Conservation (phyloP, 495 filamentous ascomycete species). For the Cudoniella acicularis region DNA sequence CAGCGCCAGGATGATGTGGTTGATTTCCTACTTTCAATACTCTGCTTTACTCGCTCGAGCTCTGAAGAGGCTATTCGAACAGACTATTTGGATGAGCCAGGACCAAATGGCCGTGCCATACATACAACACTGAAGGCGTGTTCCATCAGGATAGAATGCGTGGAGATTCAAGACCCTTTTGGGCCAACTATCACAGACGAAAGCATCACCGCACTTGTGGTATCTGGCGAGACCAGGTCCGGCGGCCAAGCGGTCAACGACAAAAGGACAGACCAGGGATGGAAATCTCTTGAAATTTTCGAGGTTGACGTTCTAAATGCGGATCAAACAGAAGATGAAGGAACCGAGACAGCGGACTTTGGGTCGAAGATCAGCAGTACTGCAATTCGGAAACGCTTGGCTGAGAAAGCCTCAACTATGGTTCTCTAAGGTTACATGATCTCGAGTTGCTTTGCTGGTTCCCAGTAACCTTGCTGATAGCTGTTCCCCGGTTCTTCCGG, state of each 20-base stretch:
- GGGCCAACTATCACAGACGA: constrained; percentile 88
- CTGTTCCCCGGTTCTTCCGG: too few relatives aligned
- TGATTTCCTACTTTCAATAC: constrained; percentile 66
- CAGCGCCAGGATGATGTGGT: constrained; percentile 62
- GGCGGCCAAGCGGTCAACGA: constrained; percentile 84
- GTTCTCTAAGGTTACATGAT: too few relatives aligned
- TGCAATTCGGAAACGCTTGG: constrained; percentile 48
- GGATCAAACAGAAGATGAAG: constrained; percentile 48
- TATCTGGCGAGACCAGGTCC: constrained; percentile 83
- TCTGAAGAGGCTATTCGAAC: constrained; percentile 34
- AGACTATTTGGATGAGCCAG: constrained; percentile 7
- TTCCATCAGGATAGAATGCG: constrained; percentile 59
- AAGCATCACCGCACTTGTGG: constrained; percentile 72
- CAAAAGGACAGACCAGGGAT: constrained; percentile 72
- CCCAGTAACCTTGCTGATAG: too few relatives aligned
- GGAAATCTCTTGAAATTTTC: constrained; percentile 71
- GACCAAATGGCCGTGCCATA: constrained; percentile 24
- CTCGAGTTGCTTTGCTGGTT: too few relatives aligned
- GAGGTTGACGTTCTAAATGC: constrained; percentile 89
- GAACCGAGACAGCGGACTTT: constrained; percentile 52
- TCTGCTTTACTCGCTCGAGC: constrained; percentile 43
- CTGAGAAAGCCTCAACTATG: too few relatives aligned
- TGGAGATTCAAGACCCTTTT: constrained; percentile 83
- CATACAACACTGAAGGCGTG: constrained; percentile 38
- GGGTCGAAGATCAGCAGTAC: constrained; percentile 89